Evolutionary conservation across 306 rosid species (phyloP).

Genomic region (Castanea sativa): DNA sequence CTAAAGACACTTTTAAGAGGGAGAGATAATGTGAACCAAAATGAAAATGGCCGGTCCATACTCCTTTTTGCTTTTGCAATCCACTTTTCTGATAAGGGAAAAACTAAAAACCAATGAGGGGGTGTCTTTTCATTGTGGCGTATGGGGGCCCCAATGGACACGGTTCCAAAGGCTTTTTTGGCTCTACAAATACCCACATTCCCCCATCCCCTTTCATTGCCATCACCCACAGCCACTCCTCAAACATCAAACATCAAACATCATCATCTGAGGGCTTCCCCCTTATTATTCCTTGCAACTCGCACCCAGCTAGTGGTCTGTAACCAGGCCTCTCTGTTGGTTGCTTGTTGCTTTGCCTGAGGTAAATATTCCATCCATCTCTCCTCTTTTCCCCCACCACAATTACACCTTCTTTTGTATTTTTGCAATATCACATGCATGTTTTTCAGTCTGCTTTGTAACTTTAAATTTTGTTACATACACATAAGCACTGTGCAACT

Average conservation of each 20-base stretch:
- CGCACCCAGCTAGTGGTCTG: slow-evolving; percentile 55
- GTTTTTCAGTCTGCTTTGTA: slow-evolving; percentile 24
- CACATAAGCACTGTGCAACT: neutral
- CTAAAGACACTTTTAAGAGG: neutral
- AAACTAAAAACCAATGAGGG: slow-evolving; percentile 17
- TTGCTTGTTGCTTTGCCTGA: slow-evolving; percentile 24
- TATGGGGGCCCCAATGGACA: slow-evolving; percentile 67
- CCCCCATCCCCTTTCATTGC: slow-evolving; percentile 27
- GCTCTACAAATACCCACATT: slow-evolving; percentile 72
- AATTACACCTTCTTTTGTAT: neutral
- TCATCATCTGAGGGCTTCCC: slow-evolving; percentile 1
- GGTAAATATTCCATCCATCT: slow-evolving; percentile 24
- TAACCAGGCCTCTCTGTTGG: slow-evolving; percentile 49
- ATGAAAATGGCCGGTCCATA: neutral
- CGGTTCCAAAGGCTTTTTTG: slow-evolving; percentile 49
- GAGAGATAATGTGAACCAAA: neutral
- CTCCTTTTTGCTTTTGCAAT: neutral
- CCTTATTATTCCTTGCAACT: slow-evolving; percentile 33
- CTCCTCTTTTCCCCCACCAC: neutral
- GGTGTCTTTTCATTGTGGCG: slow-evolving; percentile 43
- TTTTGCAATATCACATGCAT: slow-evolving; percentile 24
- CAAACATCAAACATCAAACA: slow-evolving; percentile 24
- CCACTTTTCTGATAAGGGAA: neutral
- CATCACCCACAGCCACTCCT: slow-evolving; percentile 51
- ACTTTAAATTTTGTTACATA: slow-evolving; percentile 26